phyloP scores from a whole-genome alignment of 2,329 filamentous ascomycete genomes.

The Tolypocladium pustulatum region DNA sequence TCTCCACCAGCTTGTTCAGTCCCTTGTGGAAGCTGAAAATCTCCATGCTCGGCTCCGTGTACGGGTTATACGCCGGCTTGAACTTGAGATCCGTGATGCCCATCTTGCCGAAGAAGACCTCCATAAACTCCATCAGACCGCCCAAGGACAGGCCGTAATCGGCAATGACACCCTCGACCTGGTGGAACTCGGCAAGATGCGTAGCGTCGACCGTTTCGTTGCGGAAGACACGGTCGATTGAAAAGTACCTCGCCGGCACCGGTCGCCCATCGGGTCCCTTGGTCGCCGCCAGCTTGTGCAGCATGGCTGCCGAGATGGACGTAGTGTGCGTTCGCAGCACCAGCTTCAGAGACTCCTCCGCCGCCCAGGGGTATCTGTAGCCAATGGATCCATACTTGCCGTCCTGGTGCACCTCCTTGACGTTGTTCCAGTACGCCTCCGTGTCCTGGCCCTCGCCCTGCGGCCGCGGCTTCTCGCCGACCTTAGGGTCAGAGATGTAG shows the following conservation, averaged over 20 bases:
- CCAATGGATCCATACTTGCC: slow-evolving; percentile 93
- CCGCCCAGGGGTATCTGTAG: slow-evolving; percentile 90
- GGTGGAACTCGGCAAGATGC: slow-evolving; percentile 95
- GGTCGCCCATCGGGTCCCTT: slow-evolving; percentile 61
- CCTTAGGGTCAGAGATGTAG: slow-evolving; percentile 84
- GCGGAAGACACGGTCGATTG: slow-evolving; percentile 94
- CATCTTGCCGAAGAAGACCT: slow-evolving; percentile 94
- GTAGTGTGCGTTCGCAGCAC: slow-evolving; percentile 96
- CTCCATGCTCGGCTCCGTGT: slow-evolving; percentile 95
- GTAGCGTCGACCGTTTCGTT: slow-evolving; percentile 97
- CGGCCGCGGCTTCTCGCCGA: slow-evolving; percentile 57
- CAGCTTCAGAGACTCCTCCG: slow-evolving; percentile 71
- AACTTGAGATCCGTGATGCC: slow-evolving; percentile 77
- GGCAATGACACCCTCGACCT: slow-evolving; percentile 96
- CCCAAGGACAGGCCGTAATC: slow-evolving; percentile 90
- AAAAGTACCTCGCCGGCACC: slow-evolving; percentile 83
- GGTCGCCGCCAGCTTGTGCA: slow-evolving; percentile 77
- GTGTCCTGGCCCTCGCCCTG: slow-evolving; percentile 54
- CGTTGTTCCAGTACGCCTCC: slow-evolving; percentile 78
- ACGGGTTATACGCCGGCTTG: slow-evolving; percentile 61
- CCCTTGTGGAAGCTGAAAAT: slow-evolving; percentile 94
- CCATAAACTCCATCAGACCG: slow-evolving; percentile 86
- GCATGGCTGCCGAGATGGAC: slow-evolving; percentile 78
- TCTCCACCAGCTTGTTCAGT: slow-evolving; percentile 85
- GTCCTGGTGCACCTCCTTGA: slow-evolving; percentile 76